Evolutionary conservation across 2,329 filamentous ascomycete species (phyloP).

Genomic region (Phialophora tarda): DNA sequence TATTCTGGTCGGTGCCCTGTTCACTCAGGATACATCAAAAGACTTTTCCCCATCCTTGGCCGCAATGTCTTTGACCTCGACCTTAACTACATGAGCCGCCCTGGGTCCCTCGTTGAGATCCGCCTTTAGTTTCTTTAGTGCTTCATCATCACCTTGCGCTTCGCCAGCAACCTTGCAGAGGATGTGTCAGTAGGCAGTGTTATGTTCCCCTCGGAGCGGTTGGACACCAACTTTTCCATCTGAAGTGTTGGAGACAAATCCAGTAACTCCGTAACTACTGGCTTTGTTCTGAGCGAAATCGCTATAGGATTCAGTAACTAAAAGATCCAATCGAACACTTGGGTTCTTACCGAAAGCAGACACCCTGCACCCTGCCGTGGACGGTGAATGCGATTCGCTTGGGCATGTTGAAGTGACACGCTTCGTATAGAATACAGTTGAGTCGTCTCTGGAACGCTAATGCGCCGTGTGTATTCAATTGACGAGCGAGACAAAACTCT

Average conservation of each 20-base stretch:
- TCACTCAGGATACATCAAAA: conserved; percentile 23
- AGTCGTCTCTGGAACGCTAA: not conserved
- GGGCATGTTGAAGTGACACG: conserved; percentile 27
- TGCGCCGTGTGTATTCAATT: not conserved
- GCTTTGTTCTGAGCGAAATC: conserved; percentile 55
- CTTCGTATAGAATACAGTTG: not conserved
- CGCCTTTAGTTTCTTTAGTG: conserved; percentile 72
- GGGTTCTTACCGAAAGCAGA: conserved; percentile 38
- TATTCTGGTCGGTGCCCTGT: not conserved
- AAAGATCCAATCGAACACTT: not conserved
- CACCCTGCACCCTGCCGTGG: conserved; percentile 39
- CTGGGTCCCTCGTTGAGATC: conserved; percentile 76
- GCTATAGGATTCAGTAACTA: conserved; percentile 21
- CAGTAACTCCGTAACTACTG: conserved; percentile 51
- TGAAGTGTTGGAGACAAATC: conserved; percentile 56
- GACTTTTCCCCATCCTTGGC: conserved; percentile 66
- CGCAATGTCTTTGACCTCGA: conserved; percentile 72
- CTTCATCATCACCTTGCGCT: conserved; percentile 74
- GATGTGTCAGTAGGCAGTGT: conserved; percentile 16
- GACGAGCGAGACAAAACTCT: not conserved
- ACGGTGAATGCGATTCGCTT: conserved; percentile 38
- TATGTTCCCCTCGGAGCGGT: not conserved
- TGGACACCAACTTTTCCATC: conserved; percentile 50
- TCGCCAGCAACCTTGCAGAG: conserved; percentile 78
- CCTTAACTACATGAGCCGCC: conserved; percentile 72